phyloP scores from a whole-genome alignment of 192 early-diverging fungal genomes.

The Entomortierella chlamydospora region DNA sequence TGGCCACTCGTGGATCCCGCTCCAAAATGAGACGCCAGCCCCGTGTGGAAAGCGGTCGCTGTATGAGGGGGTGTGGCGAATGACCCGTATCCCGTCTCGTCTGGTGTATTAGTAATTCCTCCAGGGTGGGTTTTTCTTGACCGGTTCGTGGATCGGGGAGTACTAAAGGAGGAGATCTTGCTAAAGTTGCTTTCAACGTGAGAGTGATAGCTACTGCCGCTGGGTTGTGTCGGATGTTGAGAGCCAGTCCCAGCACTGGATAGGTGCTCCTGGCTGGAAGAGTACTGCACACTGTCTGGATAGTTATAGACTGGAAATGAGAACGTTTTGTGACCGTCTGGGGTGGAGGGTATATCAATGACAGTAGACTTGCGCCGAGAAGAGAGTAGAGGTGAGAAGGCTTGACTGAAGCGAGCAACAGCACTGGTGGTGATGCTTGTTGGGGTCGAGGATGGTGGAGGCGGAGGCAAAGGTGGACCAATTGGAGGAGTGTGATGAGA shows the following conservation, averaged over 20 bases:
- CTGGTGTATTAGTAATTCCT: conserved; percentile 26
- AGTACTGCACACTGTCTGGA: neutral
- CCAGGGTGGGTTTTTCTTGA: conserved; percentile 35
- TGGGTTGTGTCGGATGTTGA: conserved; percentile 5
- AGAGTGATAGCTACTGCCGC: neutral
- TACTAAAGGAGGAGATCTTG: conserved; percentile 47
- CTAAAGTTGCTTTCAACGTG: conserved; percentile 34
- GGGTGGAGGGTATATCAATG: conserved; percentile 44
- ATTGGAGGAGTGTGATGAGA: neutral
- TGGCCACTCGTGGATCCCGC: conserved; percentile 29
- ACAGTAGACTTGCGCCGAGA: conserved; percentile 36
- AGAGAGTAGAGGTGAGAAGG: conserved; percentile 43
- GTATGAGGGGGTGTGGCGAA: conserved; percentile 40
- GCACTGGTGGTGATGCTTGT: conserved; percentile 33
- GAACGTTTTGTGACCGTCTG: conserved; percentile 34
- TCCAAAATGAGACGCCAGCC: conserved; percentile 38
- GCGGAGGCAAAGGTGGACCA: conserved; percentile 18
- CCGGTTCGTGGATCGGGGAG: conserved; percentile 38
- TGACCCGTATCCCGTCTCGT: conserved; percentile 27
- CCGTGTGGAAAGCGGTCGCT: conserved; percentile 42
- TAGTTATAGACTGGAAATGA: conserved; percentile 13
- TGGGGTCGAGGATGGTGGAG: conserved; percentile 5
- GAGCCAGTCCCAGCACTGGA: neutral
- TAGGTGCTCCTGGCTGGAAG: conserved; percentile 35
- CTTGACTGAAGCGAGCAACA: conserved; percentile 36